phyloP scores from a whole-genome alignment of 768 basidiomycete species.

The Boletus reticuloceps region DNA sequence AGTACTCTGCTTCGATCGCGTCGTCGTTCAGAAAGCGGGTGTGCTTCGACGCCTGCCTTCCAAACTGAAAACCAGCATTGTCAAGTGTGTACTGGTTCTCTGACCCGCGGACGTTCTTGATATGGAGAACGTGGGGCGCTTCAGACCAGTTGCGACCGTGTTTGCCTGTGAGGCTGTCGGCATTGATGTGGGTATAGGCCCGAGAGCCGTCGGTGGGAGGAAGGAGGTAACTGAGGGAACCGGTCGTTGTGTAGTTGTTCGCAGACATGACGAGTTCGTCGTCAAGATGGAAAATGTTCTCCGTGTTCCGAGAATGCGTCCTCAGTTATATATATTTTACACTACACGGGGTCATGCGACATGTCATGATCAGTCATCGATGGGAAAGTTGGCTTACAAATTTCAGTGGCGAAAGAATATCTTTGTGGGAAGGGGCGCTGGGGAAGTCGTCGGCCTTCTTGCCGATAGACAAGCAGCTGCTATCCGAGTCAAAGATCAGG shows the following conservation, averaged over 20 bases:
- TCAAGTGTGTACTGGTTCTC: conserved; percentile 33
- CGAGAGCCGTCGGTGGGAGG: conserved; percentile 20
- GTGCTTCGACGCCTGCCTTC: conserved; percentile 22
- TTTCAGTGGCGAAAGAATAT: background rate
- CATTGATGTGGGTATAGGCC: conserved; percentile 16
- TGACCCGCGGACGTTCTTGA: conserved; percentile 36
- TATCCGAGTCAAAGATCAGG: too few relatives aligned
- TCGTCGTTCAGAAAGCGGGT: conserved; percentile 34
- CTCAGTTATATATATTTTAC: conserved; percentile 10
- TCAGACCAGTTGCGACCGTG: conserved; percentile 21
- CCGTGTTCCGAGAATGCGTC: conserved; percentile 1
- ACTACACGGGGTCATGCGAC: background rate
- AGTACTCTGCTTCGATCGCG: conserved; percentile 38
- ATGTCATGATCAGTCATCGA: background rate
- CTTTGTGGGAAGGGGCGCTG: too few relatives aligned
- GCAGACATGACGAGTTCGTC: conserved; percentile 1
- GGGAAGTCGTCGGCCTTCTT: too few relatives aligned
- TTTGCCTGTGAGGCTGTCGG: conserved; percentile 12
- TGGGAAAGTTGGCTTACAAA: background rate
- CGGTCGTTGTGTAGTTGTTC: conserved; percentile 15
- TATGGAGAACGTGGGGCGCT: conserved; percentile 10
- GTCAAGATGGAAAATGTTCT: too few relatives aligned
- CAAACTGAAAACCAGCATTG: conserved; percentile 36
- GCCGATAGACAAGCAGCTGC: background rate
- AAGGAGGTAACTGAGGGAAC: conserved; percentile 16